Evolutionary conservation across 306 rosid genomes (phyloP).

Genomic region (barrel medic (Medicago truncatula)): MtrunA17r5.0-ANR NC_053042.1:56225001-56225500

Average conservation of each 20-base stretch:
- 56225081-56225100: not conserved
- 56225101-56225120: constrained; percentile 17
- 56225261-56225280: constrained; percentile 11
- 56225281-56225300: constrained; percentile 24
- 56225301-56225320: constrained; percentile 17
- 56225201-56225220: not conserved
- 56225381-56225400: constrained; percentile 7
- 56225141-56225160: constrained; percentile 2
- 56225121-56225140: constrained; percentile 64
- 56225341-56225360: constrained; percentile 21
- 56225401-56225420: constrained; percentile 3
- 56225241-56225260: constrained; percentile 3
- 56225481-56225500: constrained; percentile 56
- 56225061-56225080: not conserved
- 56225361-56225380: not conserved
- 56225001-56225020: not conserved
- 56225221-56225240: constrained; percentile 4
- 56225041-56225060: not conserved
- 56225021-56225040: not conserved
- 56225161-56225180: constrained; percentile 26
- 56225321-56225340: not conserved
- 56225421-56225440: constrained; percentile 82
- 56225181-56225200: constrained; percentile 13
- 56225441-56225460: constrained; percentile 73
- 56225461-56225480: constrained; percentile 73